These are phyloP conservation scores for Gamsiella multidivaricata DNA, from an alignment of 192 early-diverging fungal genomes.

Conservation along the genomic window DNA sequence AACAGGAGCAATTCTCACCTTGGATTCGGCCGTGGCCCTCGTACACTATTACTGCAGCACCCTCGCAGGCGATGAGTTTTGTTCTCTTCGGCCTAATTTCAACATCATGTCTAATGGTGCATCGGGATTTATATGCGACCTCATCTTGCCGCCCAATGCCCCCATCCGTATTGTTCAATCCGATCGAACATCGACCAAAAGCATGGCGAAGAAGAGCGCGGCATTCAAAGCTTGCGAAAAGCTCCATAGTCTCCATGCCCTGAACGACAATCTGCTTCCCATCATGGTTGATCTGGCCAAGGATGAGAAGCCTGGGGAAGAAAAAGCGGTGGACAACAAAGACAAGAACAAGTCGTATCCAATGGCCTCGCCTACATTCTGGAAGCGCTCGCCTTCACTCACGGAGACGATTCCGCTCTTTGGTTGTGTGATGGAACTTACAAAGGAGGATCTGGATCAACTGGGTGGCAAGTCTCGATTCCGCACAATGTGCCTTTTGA, in stretches of 20 bases:
- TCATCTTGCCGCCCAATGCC: slow-evolving; percentile 73
- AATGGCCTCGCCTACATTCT: slow-evolving; percentile 48
- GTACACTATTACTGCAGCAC: slow-evolving; percentile 78
- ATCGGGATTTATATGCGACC: slow-evolving; percentile 58
- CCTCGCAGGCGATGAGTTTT: slow-evolving; percentile 74
- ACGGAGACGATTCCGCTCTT: slow-evolving; percentile 18
- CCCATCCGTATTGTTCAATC: slow-evolving; percentile 64
- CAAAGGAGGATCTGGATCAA: slow-evolving; percentile 16
- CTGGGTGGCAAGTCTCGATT: slow-evolving; percentile 41
- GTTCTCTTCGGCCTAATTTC: slow-evolving; percentile 66
- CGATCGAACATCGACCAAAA: slow-evolving; percentile 65
- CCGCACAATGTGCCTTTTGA: slow-evolving; percentile 59
- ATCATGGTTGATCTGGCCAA: slow-evolving; percentile 32
- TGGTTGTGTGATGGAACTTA: slow-evolving; percentile 45
- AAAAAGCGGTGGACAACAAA: not conserved
- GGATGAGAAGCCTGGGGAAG: slow-evolving; percentile 19
- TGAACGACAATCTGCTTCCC: slow-evolving; percentile 83
- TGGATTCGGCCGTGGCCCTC: slow-evolving; percentile 71
- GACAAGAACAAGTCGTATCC: slow-evolving; percentile 37
- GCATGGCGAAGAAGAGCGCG: slow-evolving; percentile 73
- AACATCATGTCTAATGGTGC: slow-evolving; percentile 25
- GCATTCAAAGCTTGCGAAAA: slow-evolving; percentile 78
- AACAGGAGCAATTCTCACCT: slow-evolving; percentile 79
- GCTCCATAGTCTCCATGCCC: slow-evolving; percentile 72
- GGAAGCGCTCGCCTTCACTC: slow-evolving; percentile 25